Conservation (phyloP, 2,329 filamentous ascomycete genomes). For the Leptographium galeiforme region DNA sequence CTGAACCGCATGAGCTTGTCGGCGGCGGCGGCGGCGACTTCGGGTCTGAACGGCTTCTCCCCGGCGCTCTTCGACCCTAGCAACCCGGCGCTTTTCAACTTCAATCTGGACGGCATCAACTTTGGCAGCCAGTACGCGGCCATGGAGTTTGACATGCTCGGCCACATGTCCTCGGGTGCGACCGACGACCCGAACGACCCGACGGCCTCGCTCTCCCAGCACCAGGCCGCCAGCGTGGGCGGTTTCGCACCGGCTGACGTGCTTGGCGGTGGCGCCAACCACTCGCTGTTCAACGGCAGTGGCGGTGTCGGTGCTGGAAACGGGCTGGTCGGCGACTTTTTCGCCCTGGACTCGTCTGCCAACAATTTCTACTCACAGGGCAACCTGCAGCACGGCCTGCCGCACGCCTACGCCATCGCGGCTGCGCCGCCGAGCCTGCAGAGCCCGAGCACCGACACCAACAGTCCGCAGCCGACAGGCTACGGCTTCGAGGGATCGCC, state of each 20-base stretch:
- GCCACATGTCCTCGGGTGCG: slow-evolving; percentile 86
- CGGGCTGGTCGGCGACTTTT: slow-evolving; percentile 38
- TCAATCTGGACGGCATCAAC: slow-evolving; percentile 84
- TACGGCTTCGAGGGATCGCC: slow-evolving; percentile 43
- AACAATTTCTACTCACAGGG: slow-evolving; percentile 39
- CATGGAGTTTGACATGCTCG: slow-evolving; percentile 89
- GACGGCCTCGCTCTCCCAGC: slow-evolving; percentile 23
- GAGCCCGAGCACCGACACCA: slow-evolving; percentile 51
- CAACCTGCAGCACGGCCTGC: slow-evolving; percentile 47
- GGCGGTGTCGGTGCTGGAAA: background rate
- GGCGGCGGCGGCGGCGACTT: slow-evolving; percentile 23
- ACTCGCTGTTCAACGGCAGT: slow-evolving; percentile 34
- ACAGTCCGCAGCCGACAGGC: slow-evolving; percentile 43
- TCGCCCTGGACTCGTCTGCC: slow-evolving; percentile 34
- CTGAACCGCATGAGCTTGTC: slow-evolving; percentile 34
- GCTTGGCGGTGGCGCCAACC: slow-evolving; percentile 36
- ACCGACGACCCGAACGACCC: slow-evolving; percentile 68
- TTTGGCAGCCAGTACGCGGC: slow-evolving; percentile 96
- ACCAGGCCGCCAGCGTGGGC: slow-evolving; percentile 17
- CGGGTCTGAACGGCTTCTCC: slow-evolving; percentile 36
- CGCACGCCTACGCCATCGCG: slow-evolving; percentile 52
- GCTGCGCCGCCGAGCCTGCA: slow-evolving; percentile 48
- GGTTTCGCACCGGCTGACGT: slow-evolving; percentile 30
- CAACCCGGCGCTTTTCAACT: slow-evolving; percentile 88
- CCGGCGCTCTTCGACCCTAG: slow-evolving; percentile 70